Base-by-base conservation (phyloP, 1,284 basidiomycete genomes). In the Malassezia slooffiae region DNA sequence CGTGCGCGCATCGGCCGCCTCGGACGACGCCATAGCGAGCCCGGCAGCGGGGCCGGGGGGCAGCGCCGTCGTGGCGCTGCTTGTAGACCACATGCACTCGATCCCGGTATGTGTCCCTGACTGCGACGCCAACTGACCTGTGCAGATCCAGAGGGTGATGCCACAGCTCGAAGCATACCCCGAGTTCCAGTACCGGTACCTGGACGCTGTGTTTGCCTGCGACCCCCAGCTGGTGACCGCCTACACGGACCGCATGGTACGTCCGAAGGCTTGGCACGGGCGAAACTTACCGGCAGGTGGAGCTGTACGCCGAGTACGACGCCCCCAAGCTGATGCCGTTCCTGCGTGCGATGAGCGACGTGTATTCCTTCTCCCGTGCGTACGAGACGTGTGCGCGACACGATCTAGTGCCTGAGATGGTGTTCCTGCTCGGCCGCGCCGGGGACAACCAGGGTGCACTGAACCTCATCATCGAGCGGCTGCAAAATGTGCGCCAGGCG, bases 391-490 rank as follows among this genome's bases (percentile, higher is more conserved):
- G 89, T 67, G 80, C 81, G 58, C 77, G 81, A 48, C 78, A 80
- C 28, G 88, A 91, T 61, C 78, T 87, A 30, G 89, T 99, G 0
- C 80, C 81, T 0, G 93, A 97, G 72, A 93, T 93, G 85, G 91
- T 99, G 6, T 97, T 95, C 73, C 75, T 97, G 1, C 80, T 97
- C 0, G 93, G 93, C 0, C 80, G 87, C 9, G 95, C 96, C 83
- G 93, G 93, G 5, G 86, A 96, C 70, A 95, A 95, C 71, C 90
- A 87, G 73, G 78, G 85, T 58, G 93, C 93, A 0, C 72, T 99
- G 47, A 85, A 82, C 47, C 76, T 99, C 21, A 96, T 99, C 59
- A 96, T 99, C 51, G 89, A 96, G 67, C 77, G 89, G 11, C 75
- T 97, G 3, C 87, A 83, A 0, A 90, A 97, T 66, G 93, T 97